Percentiles rank a stretch among this genome's conserved stretches.
Conservation (phyloP, 306 rosid species). For the Delonix regia region DNA sequence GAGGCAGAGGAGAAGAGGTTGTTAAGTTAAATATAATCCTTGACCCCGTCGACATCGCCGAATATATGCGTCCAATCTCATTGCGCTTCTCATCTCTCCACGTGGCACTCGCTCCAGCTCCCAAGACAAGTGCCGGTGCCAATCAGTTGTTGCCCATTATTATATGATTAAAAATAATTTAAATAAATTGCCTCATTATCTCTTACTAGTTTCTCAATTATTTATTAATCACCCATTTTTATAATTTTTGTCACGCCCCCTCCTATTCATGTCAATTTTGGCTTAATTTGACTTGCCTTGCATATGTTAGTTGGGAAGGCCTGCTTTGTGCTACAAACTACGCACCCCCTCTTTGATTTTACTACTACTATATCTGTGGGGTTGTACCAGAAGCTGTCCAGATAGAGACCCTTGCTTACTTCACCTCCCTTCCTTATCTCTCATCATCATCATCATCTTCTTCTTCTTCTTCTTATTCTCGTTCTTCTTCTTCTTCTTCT, state of each 20-base stretch:
- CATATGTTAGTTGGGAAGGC: conserved; percentile 56
- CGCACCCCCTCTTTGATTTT: not conserved
- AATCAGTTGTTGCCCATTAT: conserved; percentile 33
- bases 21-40: conserved; percentile 37
- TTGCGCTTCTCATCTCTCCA: conserved; percentile 57
- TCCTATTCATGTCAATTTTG: conserved; percentile 45
- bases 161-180: not conserved
- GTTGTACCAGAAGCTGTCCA: conserved; percentile 64
- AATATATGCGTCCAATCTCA: conserved; percentile 51
- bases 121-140: conserved; percentile 56
- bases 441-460: not conserved
- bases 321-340: conserved; percentile 6
- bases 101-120: conserved; percentile 61
- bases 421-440: conserved; percentile 47
- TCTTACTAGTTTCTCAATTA: conserved; percentile 15
- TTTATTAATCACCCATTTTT: conserved; percentile 9
- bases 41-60: conserved; percentile 66
- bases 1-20: too few species aligned
- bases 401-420: conserved; percentile 64
- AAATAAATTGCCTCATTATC: conserved; percentile 29
- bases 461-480: not conserved
- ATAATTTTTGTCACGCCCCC: conserved; percentile 31
- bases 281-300: conserved; percentile 56
- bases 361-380: conserved; percentile 41
- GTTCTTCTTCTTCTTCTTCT: conserved; percentile 36